A percentile compares a stretch with the other conserved stretches of the same genome.
Conservation (phyloP, 75 land plant genomes). For the Pinus tabuliformis region DNA sequence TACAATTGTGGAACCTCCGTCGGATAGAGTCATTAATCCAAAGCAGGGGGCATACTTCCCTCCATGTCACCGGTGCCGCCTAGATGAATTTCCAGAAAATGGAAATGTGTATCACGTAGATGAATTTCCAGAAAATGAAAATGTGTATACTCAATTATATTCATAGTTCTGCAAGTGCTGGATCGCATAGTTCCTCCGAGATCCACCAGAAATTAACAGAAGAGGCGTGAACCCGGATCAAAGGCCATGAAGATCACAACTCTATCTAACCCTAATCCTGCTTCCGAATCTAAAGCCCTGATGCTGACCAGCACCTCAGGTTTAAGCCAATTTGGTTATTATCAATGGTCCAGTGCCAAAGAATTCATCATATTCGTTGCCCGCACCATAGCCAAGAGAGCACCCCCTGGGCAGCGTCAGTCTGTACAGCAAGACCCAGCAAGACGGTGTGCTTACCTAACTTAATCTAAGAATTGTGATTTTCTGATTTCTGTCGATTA, state of each 20-base stretch:
- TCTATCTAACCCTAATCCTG: constrained; percentile 22
- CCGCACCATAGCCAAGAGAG: constrained; percentile 84
- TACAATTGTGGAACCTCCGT: too few species aligned
- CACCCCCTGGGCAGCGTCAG: constrained; percentile 81
- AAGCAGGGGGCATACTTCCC: too few species aligned
- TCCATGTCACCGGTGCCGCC: too few species aligned
- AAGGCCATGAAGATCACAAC: constrained; percentile 90
- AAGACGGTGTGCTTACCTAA: constrained; percentile 20
- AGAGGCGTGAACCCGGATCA: constrained; percentile 6
- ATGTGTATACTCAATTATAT: too few species aligned
- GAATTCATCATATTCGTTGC: constrained; percentile 89
- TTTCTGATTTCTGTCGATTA: too few species aligned
- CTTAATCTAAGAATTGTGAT: neutral
- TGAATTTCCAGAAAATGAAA: too few species aligned
- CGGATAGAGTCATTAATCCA: too few species aligned
- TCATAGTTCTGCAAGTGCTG: too few species aligned
- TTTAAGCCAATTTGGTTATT: constrained; percentile 90
- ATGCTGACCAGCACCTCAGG: constrained; percentile 81
- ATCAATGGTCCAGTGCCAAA: constrained; percentile 80
- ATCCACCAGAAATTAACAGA: neutral
- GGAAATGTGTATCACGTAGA: too few species aligned
- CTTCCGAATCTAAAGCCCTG: constrained; percentile 45
- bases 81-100: too few species aligned
- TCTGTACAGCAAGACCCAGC: constrained; percentile 73
- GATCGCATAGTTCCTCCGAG: neutral